Base-by-base conservation (phyloP, 2,329 filamentous ascomycete genomes). In the Exophiala lecanii-corni region DNA sequence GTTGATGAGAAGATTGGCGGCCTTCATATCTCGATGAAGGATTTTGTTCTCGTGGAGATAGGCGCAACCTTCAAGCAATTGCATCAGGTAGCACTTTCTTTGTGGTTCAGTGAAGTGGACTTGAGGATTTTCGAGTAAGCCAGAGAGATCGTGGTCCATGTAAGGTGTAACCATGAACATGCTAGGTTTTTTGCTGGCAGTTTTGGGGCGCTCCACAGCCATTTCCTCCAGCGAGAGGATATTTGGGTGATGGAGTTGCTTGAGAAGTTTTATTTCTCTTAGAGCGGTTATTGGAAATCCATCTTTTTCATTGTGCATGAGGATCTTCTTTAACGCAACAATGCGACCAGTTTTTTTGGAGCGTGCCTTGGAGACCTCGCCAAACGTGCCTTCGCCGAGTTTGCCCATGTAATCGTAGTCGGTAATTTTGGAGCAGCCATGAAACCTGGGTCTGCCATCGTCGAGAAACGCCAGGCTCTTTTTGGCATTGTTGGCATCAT, bases 91-190 rank as follows among this genome's bases (percentile, higher is more conserved):
- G 70, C 92, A 98, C 66, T 98, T 98, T 66, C 97, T 94, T 63
- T 97, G 89, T 3, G 87, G 77, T 59, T 89, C 83, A 36, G 84
- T 86, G 59, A 98, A 91, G 30, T 79, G 78, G 28, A 98, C 89
- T 5, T 83, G 81, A 7, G 91, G 91, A 58, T 98, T 98, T 64
- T 97, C 92, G 57, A 98, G 81, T 20, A 98, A 79, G 33, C 92
- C 92, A 6, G 91, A 94, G n/a, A 98, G 76, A 67, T 98, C 92
- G 67, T 98, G 92, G 57, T 97, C 89, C 89, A 97, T 96, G 65
- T 98, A 98, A 5, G 91, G 92, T 33, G 84, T 96, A 39, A 94
- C 91, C 92, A 98, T 98, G 68, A 97, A 97, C 74, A 98, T 89
- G 56, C 89, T 89, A 67, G 70, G 77, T 65, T 86, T 89, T 55